Base-by-base conservation (phyloP, 257 asterid species). In the Nyctanthes arbortristis region DNA sequence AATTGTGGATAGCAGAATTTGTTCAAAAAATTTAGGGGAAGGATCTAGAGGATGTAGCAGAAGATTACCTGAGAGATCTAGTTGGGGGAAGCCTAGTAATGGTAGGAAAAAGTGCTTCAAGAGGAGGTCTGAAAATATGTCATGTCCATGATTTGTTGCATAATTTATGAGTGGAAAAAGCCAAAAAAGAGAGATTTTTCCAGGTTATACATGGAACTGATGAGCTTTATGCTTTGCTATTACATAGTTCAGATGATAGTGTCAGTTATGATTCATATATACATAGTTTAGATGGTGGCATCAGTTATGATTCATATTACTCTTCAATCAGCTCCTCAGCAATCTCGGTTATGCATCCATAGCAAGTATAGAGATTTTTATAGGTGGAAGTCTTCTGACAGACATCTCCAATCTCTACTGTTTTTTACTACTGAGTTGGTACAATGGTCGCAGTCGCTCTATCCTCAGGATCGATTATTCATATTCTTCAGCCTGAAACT, bases 41-140 rank as follows among this genome's bases (percentile, higher is more conserved):
- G 20, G 43, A 35, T 20, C 28, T 24, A 63, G 68, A 63, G 35
- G 56, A 39, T 5, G 5, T 22, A 12, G 68, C 57, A 12, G 68
- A 64, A 14, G 37, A 36, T 16, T 64, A 64, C 16, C 29, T 64
- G 25, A 1, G 25, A 57, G 57, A 64, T 12, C 37, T 64, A 13
- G 29, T 64, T 13, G 18, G 14, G 13, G 12, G 68, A 1, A 22
- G 56, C 57, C 35, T 64, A 6, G 36, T 64, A 7, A 36, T 22
- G 2, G 57, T 24, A 12, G 7, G 2, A 25, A 64, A 64, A 64
- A 39, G 32, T 18, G 39, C 35, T 12, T 63, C 67, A 4, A 7
- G 25, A n/a, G 73, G 73, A 11, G 52, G 63, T 16, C n/a, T 58
- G 4, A 72, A 65, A 72, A 4, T 61, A 4, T 72, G 77, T 54